Base-by-base conservation (phyloP, 2,329 filamentous ascomycete genomes). In the Pezicula rhizophila region DNA sequence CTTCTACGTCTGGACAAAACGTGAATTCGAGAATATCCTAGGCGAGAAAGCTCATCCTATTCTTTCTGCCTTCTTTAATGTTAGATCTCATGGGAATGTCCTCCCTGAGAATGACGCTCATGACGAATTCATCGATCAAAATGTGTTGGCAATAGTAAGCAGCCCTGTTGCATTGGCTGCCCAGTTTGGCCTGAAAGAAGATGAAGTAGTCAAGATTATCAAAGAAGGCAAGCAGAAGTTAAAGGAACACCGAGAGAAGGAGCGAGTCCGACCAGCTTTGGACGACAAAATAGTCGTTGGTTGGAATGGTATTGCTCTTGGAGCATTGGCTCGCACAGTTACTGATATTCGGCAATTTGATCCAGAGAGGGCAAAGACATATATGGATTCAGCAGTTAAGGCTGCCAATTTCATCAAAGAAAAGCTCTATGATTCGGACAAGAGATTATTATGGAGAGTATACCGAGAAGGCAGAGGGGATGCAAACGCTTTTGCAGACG, bases 41-140 rank as follows among this genome's bases (percentile, higher is more conserved):
- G 82, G 82, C 2, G 74, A 78, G 3, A 57, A 83, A 37, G 81
- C 87, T 50, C 84, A 84, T 18, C 79, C 84, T 2, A 79, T 96
- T 14, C 83, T 88, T 26, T 88, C 89, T 1, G 82, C 82, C 4
- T 89, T 96, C 66, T 97, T 89, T 81, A 87, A 88, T 51, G 85
- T 96, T 12, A 78, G 80, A 28, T 77, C 87, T 37, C 83, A 95
- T 57, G 93, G 93, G 40, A 97, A 99, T 60, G 85, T 99, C 1
- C 79, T 84, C 31, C 82, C 84, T 3, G 80, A 85, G 48, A 82
- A 92, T 58, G 93, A 99, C 62, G 85, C 88, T 0, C 87, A 95
- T 60, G 92, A 97, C 63, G 92, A 97, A 62, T 92, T 97, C 52
- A 85, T 95, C 61, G 90, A 92, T 60, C 89, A 95, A 64, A 99